A percentile compares a stretch with the other conserved stretches of the same genome.
phyloP scores from a whole-genome alignment of 352 stramenopile genomes.

The Globisporangium solare region DNA sequence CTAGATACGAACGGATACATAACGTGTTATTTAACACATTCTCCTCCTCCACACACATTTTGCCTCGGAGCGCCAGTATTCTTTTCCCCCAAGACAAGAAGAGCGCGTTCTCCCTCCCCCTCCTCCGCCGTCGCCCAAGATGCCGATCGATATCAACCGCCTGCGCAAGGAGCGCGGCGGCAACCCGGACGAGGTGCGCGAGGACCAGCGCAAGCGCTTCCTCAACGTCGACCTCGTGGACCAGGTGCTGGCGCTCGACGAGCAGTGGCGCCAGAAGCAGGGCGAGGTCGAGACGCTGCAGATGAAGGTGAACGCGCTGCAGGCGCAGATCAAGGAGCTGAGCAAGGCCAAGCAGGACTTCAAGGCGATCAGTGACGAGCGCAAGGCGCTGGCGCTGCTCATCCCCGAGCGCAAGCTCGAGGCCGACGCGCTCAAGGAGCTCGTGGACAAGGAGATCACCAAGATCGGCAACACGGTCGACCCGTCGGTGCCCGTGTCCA shows the following conservation, averaged over 20 bases:
- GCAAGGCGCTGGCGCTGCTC: constrained; percentile 64
- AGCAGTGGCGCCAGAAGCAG: constrained; percentile 86
- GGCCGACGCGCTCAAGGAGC: constrained; percentile 65
- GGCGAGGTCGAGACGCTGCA: constrained; percentile 80
- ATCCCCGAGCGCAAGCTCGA: constrained; percentile 79
- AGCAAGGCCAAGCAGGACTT: constrained; percentile 88
- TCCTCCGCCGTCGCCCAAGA: constrained; percentile 37
- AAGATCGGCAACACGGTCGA: constrained; percentile 98
- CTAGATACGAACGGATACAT: not conserved
- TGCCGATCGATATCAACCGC: constrained; percentile 99
- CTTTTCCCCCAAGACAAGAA: constrained; percentile 8
- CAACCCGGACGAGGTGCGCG: constrained; percentile 92
- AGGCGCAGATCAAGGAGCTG: constrained; percentile 85
- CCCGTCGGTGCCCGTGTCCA: constrained; percentile 92
- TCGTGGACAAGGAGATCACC: constrained; percentile 70
- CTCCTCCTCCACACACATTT: constrained; percentile 7
- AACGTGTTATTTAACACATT: constrained; percentile 1
- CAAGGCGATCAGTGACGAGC: constrained; percentile 72
- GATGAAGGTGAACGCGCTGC: constrained; percentile 85
- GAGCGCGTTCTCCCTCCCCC: not conserved
- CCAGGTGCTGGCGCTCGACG: constrained; percentile 92
- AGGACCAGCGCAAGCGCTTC: constrained; percentile 94
- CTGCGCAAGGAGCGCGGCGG: constrained; percentile 94
- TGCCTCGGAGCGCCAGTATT: constrained; percentile 6
- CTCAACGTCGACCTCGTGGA: constrained; percentile 93